Evolutionary conservation across 257 asterid species (phyloP).

Genomic region (Solanum etuberosum): DNA sequence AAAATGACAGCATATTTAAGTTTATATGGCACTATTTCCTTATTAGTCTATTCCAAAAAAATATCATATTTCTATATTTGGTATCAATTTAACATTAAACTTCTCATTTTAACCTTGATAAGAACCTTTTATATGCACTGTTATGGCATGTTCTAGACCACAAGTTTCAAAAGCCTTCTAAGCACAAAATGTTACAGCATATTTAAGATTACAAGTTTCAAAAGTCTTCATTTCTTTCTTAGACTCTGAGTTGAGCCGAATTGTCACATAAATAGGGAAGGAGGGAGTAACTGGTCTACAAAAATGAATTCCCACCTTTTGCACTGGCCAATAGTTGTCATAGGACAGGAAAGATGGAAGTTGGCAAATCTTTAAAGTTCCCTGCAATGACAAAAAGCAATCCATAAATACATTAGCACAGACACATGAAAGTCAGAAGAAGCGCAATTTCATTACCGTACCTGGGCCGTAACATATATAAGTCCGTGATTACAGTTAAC

Average conservation of each 20-base stretch:
- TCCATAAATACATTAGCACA: not conserved
- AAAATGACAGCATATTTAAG: too few species aligned
- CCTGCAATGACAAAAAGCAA: constrained; percentile 30
- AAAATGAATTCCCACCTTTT: constrained; percentile 40
- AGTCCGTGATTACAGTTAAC: constrained; percentile 93
- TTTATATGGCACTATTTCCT: not conserved
- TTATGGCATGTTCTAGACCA: not conserved
- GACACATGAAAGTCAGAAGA: not conserved
- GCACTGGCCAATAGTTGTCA: constrained; percentile 95
- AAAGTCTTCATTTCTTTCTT: not conserved
- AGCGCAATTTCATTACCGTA: constrained; percentile 15
- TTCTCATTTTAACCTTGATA: not conserved
- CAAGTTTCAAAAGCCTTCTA: not conserved
- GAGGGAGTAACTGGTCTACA: not conserved
- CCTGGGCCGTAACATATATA: constrained; percentile 81
- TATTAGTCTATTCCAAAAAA: not conserved
- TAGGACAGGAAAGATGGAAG: constrained; percentile 61
- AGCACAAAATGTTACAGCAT: not conserved
- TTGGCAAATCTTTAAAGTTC: constrained; percentile 87
- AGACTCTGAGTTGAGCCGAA: not conserved
- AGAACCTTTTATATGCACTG: not conserved
- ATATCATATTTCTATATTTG: not conserved
- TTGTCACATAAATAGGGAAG: not conserved
- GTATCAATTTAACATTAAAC: not conserved
- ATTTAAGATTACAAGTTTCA: not conserved